These are phyloP conservation scores for Capsicum baccatum DNA, from an alignment of 257 asterid species.

Conservation along the genomic window DNA sequence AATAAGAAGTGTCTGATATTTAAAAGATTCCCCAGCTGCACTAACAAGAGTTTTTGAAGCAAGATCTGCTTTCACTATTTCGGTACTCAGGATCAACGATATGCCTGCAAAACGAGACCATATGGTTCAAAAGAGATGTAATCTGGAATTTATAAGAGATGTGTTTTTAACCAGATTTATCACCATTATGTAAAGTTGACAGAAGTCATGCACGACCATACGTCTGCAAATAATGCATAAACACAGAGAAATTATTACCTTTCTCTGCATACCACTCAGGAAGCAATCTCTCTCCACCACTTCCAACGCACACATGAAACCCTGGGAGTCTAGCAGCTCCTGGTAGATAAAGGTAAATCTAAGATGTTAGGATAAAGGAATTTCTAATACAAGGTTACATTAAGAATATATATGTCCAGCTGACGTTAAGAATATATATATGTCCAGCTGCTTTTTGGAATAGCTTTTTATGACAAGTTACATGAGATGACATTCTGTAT, in stretches of 20 bases:
- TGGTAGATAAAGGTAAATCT: constrained; percentile 39
- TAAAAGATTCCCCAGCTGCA: constrained; percentile 72
- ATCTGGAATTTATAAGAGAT: not conserved
- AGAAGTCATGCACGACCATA: not conserved
- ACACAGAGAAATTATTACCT: constrained; percentile 48
- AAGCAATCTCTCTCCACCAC: constrained; percentile 97
- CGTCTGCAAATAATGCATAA: not conserved
- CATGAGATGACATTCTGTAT: constrained; percentile 14
- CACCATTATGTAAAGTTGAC: constrained; percentile 1
- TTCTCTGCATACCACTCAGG: constrained; percentile 97
- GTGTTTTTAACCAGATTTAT: not conserved
- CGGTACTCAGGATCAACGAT: constrained; percentile 82
- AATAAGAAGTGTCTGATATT: constrained; percentile 61
- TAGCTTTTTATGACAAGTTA: not conserved
- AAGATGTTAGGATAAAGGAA: not conserved
- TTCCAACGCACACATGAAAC: constrained; percentile 91
- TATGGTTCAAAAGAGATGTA: constrained; percentile 27
- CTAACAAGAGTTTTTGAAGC: constrained; percentile 71
- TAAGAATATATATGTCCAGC: not conserved
- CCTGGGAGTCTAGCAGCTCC: constrained; percentile 98
- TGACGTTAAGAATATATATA: no score
- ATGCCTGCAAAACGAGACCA: constrained; percentile 58
- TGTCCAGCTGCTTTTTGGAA: not conserved
- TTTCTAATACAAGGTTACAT: not conserved
- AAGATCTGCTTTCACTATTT: constrained; percentile 86